A percentile compares a stretch with the other conserved stretches of the same genome.
These are phyloP conservation scores for Metschnikowia gelsemii DNA, from an alignment of 805 yeast genomes.

Conservation along the genomic window DNA sequence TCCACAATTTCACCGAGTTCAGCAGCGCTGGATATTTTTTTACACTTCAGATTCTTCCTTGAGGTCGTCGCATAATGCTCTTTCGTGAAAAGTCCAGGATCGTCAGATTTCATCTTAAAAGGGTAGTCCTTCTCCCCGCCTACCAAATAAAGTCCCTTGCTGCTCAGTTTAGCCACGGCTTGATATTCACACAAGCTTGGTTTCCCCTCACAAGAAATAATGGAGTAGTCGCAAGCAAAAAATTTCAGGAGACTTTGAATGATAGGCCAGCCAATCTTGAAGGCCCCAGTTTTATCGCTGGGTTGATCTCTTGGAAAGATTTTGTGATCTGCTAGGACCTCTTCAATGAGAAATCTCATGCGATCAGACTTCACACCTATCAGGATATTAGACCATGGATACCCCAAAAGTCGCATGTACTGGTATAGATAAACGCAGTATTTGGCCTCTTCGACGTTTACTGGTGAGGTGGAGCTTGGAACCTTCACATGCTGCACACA, in stretches of 20 bases:
- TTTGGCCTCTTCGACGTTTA: constrained; percentile 41
- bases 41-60: not conserved
- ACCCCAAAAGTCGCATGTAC: constrained; percentile 47
- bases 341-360: constrained; percentile 44
- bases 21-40: not conserved
- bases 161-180: constrained; percentile 2
- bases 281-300: constrained; percentile 1
- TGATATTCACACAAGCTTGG: constrained; percentile 5
- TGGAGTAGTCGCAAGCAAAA: constrained; percentile 10
- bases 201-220: constrained; percentile 14
- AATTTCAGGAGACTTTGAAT: constrained; percentile 5
- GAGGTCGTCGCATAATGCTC: not conserved
- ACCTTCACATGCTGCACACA: constrained; percentile 15
- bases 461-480: not conserved
- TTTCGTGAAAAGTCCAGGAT: constrained; percentile 4
- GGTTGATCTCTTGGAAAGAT: constrained; percentile 8
- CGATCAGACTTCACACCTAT: constrained; percentile 42
- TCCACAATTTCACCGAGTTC: not conserved
- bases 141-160: constrained; percentile 10
- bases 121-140: constrained; percentile 11
- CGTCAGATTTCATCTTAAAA: constrained; percentile 9
- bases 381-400: constrained; percentile 36
- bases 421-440: constrained; percentile 44
- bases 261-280: constrained; percentile 14
- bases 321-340: constrained; percentile 36